Evolutionary conservation across 1,284 basidiomycete species (phyloP), one percentile per base, ranked within the genome.

Genomic region (Ganoderma meredithae): DNA sequence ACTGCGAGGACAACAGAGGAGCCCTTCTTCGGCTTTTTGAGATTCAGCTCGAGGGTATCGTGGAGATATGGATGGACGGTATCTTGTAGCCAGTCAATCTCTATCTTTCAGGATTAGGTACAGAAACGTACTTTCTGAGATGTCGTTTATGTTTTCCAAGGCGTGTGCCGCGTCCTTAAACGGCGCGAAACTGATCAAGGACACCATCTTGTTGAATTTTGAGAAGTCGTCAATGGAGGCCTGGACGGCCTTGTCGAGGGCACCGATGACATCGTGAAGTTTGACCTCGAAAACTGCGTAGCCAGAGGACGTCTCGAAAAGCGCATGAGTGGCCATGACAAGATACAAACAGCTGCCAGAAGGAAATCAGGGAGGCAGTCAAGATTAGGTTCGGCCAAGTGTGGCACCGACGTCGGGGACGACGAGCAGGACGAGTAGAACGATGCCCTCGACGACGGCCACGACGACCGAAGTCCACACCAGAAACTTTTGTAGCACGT

Each of bases 81-180:
- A 71, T 95, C 95, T 95, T 49, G 73, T 7, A 13, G 27, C 17
- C 15, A 41, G 13, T n/a, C 67, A 39, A 70, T 60, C 41, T 31
- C 39, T 12, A 8, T 39, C 43, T 53, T 3, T 52, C 13, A 55
- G 27, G n/a, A 64, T n/a, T 71, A 40, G 22, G 60, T 49, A 41
- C 49, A 43, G 43, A 17, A 52, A 63, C 71, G 31, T 13, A 96
- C 97, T 96, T 86, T 99, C 97, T 6, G 97, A 99, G 19, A 99
- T 83, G 81, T 99, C 97, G 79, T 99, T 98, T 67, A 93, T 93
- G 77, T 98, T 98, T 83, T 99, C 96, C 73, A 99, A 85, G 36
- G 97, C 98, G 80, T 99, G 94, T 1, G 95, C 96, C 49, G 97
- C 96, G 73, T 87, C 96, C 81, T 95, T 96, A 87, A 98, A 99